phyloP scores from a whole-genome alignment of 2,329 filamentous ascomycete genomes.

The Pyrenochaeta sp. region DNA sequence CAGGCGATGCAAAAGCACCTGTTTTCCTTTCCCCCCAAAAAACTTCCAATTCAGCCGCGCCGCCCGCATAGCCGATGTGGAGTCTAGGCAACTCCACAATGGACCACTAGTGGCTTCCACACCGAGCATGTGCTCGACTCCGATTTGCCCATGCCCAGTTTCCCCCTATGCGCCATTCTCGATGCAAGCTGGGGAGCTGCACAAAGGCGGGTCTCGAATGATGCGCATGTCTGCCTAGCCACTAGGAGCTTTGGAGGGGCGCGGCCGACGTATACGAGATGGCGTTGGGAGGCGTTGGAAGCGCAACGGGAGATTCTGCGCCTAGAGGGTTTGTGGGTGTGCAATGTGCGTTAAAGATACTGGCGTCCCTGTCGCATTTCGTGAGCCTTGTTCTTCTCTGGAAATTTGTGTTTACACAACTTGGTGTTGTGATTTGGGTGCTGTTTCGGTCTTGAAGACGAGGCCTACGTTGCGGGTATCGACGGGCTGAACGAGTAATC shows the following conservation, averaged over 20 bases:
- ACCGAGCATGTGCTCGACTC: background rate
- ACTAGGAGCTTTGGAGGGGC: conserved; percentile 5
- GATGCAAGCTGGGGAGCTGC: background rate
- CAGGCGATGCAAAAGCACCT: no score
- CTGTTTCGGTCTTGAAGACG: background rate
- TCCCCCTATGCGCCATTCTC: background rate
- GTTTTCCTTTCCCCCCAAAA: no score
- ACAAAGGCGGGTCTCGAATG: background rate
- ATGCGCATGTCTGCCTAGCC: conserved; percentile 2
- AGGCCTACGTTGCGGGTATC: background rate
- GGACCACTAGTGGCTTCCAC: background rate
- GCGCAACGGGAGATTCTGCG: background rate
- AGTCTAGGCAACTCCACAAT: conserved; percentile 17
- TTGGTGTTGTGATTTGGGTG: background rate
- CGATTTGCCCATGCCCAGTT: background rate
- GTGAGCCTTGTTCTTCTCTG: no score
- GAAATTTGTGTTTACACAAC: background rate
- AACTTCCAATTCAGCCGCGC: background rate
- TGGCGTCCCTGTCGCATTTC: conserved; percentile 8
- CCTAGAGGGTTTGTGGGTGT: conserved; percentile 4
- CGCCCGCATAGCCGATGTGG: conserved; percentile 1
- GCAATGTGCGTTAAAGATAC: conserved; percentile 13
- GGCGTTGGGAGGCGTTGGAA: conserved; percentile 5
- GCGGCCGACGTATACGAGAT: conserved; percentile 18
- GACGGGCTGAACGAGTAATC: background rate